Evolutionary conservation across 176 grass and related monocot species (phyloP).

Genomic region (Themeda triandra): DNA sequence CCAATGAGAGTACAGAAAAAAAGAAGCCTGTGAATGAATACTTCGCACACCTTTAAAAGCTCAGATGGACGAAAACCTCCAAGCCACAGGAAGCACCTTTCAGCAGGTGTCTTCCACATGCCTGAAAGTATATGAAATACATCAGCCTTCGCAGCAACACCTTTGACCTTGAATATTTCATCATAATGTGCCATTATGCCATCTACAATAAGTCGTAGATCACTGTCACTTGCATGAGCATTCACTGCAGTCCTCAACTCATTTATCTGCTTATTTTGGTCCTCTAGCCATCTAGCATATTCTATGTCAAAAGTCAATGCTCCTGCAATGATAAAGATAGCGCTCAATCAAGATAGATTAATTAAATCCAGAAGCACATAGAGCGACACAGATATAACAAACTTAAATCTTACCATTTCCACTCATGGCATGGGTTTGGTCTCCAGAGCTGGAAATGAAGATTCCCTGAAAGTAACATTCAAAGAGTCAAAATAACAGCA

Average conservation of each 20-base stretch:
- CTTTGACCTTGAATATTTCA: conserved; percentile 56
- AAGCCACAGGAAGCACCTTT: conserved; percentile 63
- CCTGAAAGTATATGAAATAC: conserved; percentile 68
- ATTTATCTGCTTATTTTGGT: conserved; percentile 58
- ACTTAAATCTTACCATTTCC: conserved; percentile 48
- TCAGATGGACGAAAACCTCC: conserved; percentile 61
- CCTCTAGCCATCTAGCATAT: conserved; percentile 60
- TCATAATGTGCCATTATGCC: conserved; percentile 62
- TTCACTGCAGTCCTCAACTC: conserved; percentile 60
- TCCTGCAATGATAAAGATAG: conserved; percentile 32
- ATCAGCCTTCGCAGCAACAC: conserved; percentile 50
- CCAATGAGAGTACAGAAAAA: neutral
- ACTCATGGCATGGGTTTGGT: conserved; percentile 64
- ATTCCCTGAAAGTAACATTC: conserved; percentile 47
- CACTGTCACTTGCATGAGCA: conserved; percentile 64
- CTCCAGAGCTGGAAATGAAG: conserved; percentile 76
- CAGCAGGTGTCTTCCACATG: conserved; percentile 65
- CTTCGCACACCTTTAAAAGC: conserved; percentile 40
- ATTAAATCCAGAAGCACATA: neutral
- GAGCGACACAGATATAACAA: neutral
- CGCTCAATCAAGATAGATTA: neutral
- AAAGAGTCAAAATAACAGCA: conserved; percentile 18
- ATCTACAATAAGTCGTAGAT: conserved; percentile 50
- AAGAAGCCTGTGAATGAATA: neutral
- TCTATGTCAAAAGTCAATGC: conserved; percentile 52